Evolutionary conservation across 2,329 filamentous ascomycete genomes (phyloP).

Genomic region (Bipolaris cookei): DNA sequence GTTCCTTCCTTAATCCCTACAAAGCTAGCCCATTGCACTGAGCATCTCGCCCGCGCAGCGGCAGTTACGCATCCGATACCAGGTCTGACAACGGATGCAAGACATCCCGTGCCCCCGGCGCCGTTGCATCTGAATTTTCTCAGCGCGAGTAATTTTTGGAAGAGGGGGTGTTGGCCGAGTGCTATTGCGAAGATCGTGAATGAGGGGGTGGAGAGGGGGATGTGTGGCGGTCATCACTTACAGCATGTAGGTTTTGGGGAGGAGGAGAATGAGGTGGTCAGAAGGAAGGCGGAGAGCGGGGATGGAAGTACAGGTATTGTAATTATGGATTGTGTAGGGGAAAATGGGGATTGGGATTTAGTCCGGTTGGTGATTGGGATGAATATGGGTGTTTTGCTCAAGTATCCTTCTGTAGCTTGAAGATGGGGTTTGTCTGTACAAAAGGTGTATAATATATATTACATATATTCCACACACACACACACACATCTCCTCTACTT

Average conservation of each 20-base stretch:
- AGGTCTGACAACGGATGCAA: slow-evolving; percentile 48
- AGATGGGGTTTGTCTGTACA: neutral
- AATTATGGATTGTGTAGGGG: slow-evolving; percentile 92
- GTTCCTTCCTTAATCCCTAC: slow-evolving; percentile 76
- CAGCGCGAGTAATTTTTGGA: slow-evolving; percentile 93
- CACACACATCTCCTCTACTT: slow-evolving; percentile 1
- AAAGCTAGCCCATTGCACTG: slow-evolving; percentile 76
- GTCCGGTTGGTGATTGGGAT: slow-evolving; percentile 86
- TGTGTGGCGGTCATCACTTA: slow-evolving; percentile 61
- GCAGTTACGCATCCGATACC: slow-evolving; percentile 46
- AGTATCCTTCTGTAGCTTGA: neutral
- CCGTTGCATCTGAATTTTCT: slow-evolving; percentile 92
- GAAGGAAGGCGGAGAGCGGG: slow-evolving; percentile 55
- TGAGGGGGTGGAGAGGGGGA: slow-evolving; percentile 69
- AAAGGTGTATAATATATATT: neutral
- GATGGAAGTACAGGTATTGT: slow-evolving; percentile 85
- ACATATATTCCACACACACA: neutral
- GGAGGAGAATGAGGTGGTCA: slow-evolving; percentile 19
- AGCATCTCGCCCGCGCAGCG: slow-evolving; percentile 75
- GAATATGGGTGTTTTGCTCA: slow-evolving; percentile 68
- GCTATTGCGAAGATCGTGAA: slow-evolving; percentile 88
- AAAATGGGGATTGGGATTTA: slow-evolving; percentile 87
- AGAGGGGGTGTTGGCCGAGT: slow-evolving; percentile 89
- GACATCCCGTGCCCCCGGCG: slow-evolving; percentile 53
- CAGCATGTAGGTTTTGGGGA: slow-evolving; percentile 1